Percentiles rank a stretch among this genome's conserved stretches.
Conservation (phyloP, 73 alveolate genomes). For the Paramecium caudatum region DNA sequence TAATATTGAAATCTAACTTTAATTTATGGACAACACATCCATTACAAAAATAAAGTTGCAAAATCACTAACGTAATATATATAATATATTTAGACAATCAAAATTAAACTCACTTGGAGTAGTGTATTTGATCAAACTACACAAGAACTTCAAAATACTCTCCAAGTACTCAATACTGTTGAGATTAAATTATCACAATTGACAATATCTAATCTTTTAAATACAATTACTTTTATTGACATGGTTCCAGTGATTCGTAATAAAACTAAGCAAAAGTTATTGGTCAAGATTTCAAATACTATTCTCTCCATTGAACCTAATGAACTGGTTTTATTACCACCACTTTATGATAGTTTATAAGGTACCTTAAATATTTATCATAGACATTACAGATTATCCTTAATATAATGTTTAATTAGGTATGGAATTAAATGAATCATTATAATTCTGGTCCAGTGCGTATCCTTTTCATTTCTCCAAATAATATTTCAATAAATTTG, state of each 20-base stretch:
- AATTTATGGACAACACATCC: conserved; percentile 48
- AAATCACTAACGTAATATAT: not conserved
- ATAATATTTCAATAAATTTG: conserved; percentile 9
- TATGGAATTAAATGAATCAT: conserved; percentile 11
- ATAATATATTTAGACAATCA: conserved; percentile 20
- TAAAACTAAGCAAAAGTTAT: not conserved
- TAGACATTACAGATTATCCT: conserved; percentile 25
- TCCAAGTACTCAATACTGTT: not conserved
- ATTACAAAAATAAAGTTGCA: not conserved
- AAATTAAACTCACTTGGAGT: not conserved
- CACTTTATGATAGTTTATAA: not conserved
- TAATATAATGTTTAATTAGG: not conserved
- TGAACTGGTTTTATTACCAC: not conserved
- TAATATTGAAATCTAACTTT: not conserved
- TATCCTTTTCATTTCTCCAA: conserved; percentile 30
- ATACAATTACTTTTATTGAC: not conserved
- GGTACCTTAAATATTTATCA: not conserved
- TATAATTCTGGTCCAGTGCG: conserved; percentile 8
- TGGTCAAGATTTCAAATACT: not conserved
- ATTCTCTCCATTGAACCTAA: not conserved
- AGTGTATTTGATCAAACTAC: not conserved
- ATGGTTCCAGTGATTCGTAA: not conserved
- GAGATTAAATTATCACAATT: conserved; percentile 18
- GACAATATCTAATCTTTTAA: not conserved
- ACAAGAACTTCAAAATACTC: not conserved